A percentile compares a stretch with the other conserved stretches of the same genome.
Conservation (phyloP, 1,139 yeast genomes). For the Geotrichum histeridarum region DNA sequence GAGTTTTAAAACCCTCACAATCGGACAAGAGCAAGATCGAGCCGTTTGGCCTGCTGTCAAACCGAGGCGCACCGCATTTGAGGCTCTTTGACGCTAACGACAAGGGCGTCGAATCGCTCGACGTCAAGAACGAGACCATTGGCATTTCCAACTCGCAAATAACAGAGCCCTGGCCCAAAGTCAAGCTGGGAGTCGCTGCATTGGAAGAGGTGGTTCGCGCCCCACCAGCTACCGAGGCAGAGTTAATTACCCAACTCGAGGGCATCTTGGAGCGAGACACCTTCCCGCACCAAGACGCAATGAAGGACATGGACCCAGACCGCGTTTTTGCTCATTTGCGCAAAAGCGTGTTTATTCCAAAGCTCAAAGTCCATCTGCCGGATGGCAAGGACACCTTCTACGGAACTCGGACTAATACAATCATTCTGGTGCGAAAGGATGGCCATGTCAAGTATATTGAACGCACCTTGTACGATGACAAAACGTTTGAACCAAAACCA, state of each 20-base stretch:
- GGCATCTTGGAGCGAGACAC: conserved; percentile 48
- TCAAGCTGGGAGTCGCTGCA: conserved; percentile 46
- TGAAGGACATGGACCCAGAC: conserved; percentile 8
- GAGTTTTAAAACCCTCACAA: conserved; percentile 37
- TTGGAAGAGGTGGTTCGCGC: conserved; percentile 41
- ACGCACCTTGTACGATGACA: conserved; percentile 37
- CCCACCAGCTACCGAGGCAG: conserved; percentile 23
- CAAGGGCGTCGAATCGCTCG: not conserved
- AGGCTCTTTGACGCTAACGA: conserved; percentile 7
- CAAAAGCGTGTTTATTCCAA: conserved; percentile 68
- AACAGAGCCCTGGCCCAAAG: conserved; percentile 68
- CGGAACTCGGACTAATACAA: conserved; percentile 87
- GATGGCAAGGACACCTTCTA: conserved; percentile 42
- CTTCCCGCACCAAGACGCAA: conserved; percentile 31
- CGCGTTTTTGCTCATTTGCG: conserved; percentile 45
- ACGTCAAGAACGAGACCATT: conserved; percentile 33
- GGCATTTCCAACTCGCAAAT: conserved; percentile 60
- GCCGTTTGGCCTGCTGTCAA: conserved; percentile 36
- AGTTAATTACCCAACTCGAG: conserved; percentile 50
- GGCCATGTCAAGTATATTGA: conserved; percentile 47
- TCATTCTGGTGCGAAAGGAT: conserved; percentile 52
- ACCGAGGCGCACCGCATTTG: conserved; percentile 22
- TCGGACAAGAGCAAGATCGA: conserved; percentile 36
- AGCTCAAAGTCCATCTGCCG: conserved; percentile 35
- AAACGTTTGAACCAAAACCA: conserved; percentile 19